Evolutionary conservation across 495 filamentous ascomycete species (phyloP), one percentile per base, ranked within the genome.

Genomic region (Talaromyces thailandensis): DNA sequence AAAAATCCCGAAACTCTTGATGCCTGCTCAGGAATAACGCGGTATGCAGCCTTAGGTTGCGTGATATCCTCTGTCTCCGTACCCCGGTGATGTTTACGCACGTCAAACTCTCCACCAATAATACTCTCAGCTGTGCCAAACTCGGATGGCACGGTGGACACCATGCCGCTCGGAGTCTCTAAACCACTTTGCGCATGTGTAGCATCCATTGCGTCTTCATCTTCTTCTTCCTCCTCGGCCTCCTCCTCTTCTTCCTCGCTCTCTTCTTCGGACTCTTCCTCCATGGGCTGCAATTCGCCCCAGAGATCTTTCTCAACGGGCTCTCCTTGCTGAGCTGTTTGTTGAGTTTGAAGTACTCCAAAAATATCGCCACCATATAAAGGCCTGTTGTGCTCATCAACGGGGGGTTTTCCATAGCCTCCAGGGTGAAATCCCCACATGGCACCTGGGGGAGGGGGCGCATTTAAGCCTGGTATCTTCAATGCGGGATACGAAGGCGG

Each of bases 351-450:
- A 61, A 90, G 76, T 55, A 93, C 85, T 61, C 94, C 94, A 69
- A 96, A 96, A 31, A 96, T 91, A 71, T 97, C 94, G 60, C 92
- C 92, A 57, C 94, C 94, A 69, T 91, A 98, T 7, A 96, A 77
- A 1, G 94, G 93, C 25, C 89, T 75, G 71, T 94, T 93, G 69
- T 89, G 89, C 66, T 97, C 94, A 71, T 96, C 92, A 0, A 95
- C 85, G 2, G 94, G 94, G 3, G 94, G 94, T 70, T 96, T 97
- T 53, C 94, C 94, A 74, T 94, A 98, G 40, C 93, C 92, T 48
- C 94, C 94, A 28, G 94, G 92, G 67, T 93, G 89, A 69, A 96
- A 97, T 16, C 94, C 94, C 94, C 94, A 98, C 67, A 84, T 81
- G 9, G 87, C 92, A n/a, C 94, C 94, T n/a, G 89, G 82, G 4